Evolutionary conservation across 345 rosid species (phyloP), one percentile per base, ranked within the genome.

Genomic region (Combretum micranthum): DNA sequence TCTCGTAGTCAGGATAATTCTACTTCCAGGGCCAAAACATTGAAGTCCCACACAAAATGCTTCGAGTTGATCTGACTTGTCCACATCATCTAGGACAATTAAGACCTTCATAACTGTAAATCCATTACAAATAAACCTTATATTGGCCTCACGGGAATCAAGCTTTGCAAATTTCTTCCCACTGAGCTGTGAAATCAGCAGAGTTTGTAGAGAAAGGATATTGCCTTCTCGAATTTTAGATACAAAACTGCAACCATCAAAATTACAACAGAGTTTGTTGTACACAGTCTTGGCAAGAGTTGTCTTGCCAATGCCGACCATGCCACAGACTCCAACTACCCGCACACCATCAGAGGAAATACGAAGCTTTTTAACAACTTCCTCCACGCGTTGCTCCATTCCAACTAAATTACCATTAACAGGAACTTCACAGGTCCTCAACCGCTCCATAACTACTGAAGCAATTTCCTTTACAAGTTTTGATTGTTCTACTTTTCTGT

Each of bases 271-370:
- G 1, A 59, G 14, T 13, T n/a, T 13, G 19, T 64, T 53, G 20
- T 39, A 59, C 15, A 65, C 48, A 32, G 47, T 15, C 50, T 25
- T 25, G 6, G 66, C 75, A 52, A 71, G n/a, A 8, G 72, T 62
- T 3, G 71, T 71, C 49, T 71, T 65, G 18, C 67, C 64, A 4
- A 65, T 13, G 2, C 67, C 75, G 15, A 59, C 66, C 25, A 70
- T 61, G 2, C 70, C 71, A 0, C 62, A 65, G 37, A 70, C 52
- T 16, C 66, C 70, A 17, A 65, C 43, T 12, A 51, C 5, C 1
- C 51, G 42, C 15, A 52, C 61, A 0, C 23, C 0, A 2, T 22
- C 16, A 2, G 26, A 14, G 1, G 16, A 59, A 14, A 21, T 15
- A 14, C 25, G n/a, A n/a, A n/a, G n/a, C n/a, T n/a, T n/a, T n/a